These are phyloP conservation scores for Aspergillus biplanus DNA, from an alignment of 495 filamentous ascomycete species.

Conservation along the genomic window DNA sequence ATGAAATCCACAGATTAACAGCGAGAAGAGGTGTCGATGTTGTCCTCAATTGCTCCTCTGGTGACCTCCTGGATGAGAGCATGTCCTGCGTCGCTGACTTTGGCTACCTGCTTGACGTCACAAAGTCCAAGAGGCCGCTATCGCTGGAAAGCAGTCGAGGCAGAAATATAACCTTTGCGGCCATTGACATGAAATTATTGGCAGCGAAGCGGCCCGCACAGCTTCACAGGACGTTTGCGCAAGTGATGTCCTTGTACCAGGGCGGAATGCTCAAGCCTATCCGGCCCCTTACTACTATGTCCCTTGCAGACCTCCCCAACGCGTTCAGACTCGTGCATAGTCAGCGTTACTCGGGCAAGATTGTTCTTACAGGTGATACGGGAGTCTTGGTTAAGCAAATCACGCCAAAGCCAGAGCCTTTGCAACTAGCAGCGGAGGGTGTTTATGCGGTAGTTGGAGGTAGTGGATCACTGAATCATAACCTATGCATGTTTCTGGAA, in stretches of 20 bases:
- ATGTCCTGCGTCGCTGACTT: neutral
- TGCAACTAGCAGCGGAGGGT: neutral
- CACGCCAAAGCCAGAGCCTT: neutral
- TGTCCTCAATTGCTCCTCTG: conserved; percentile 47
- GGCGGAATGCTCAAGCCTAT: neutral
- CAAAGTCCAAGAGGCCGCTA: neutral
- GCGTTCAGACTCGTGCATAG: neutral
- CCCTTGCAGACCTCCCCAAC: neutral
- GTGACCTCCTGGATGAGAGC: conserved; percentile 29
- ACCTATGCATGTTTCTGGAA: neutral
- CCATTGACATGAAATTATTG: neutral
- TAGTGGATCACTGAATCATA: neutral
- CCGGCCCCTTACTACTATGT: neutral
- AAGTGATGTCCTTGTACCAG: too few species aligned
- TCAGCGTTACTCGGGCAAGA: neutral
- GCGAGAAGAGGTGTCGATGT: conserved; percentile 44
- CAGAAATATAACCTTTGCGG: conserved; percentile 1
- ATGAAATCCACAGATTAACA: neutral
- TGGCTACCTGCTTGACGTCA: conserved; percentile 3
- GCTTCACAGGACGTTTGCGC: neutral
- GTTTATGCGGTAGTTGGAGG: conserved; percentile 1
- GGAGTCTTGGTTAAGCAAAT: neutral
- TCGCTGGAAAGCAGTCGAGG: neutral
- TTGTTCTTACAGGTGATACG: neutral
- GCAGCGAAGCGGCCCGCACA: neutral